A percentile compares a stretch with the other conserved stretches of the same genome.
These are phyloP conservation scores for Fusarium gaditjirri DNA, from an alignment of 2,329 filamentous ascomycete species.

Conservation along the genomic window DNA sequence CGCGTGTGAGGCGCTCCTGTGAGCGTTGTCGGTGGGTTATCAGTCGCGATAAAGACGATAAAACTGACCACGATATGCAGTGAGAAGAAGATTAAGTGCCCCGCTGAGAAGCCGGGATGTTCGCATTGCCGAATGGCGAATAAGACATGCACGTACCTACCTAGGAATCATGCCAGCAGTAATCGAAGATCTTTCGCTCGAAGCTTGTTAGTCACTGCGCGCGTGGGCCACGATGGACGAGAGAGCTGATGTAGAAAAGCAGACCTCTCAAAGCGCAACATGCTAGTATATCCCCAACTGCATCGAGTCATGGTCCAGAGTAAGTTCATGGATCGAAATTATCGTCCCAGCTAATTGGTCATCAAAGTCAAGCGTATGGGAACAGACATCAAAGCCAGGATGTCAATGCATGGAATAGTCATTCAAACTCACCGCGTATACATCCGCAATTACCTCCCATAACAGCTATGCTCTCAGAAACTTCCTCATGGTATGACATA, in stretches of 20 bases:
- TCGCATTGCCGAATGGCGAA: constrained; percentile 36
- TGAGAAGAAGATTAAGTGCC: constrained; percentile 42
- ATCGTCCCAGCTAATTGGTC: background rate
- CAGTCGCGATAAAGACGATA: rapidly evolving
- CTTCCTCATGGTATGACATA: background rate
- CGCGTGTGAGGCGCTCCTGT: constrained; percentile 38
- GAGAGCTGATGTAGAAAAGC: background rate
- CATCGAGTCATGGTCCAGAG: constrained; percentile 3
- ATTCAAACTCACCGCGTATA: background rate
- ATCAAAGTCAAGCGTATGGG: background rate
- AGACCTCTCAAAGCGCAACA: constrained; percentile 1
- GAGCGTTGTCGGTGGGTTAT: constrained; percentile 37
- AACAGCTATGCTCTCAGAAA: constrained; percentile 10
- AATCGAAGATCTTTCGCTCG: background rate
- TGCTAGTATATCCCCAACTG: background rate
- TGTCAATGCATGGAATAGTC: background rate
- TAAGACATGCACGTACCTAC: constrained; percentile 36
- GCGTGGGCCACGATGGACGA: rapidly evolving
- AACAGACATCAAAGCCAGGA: background rate
- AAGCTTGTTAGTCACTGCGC: background rate
- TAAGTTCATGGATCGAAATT: rapidly evolving
- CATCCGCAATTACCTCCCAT: constrained; percentile 17
- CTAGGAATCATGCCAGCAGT: constrained; percentile 11
- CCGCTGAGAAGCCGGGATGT: constrained; percentile 39
- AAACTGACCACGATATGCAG: background rate